Conservation (phyloP, 2,329 filamentous ascomycete genomes). For the Alternaria burnsii region DNA sequence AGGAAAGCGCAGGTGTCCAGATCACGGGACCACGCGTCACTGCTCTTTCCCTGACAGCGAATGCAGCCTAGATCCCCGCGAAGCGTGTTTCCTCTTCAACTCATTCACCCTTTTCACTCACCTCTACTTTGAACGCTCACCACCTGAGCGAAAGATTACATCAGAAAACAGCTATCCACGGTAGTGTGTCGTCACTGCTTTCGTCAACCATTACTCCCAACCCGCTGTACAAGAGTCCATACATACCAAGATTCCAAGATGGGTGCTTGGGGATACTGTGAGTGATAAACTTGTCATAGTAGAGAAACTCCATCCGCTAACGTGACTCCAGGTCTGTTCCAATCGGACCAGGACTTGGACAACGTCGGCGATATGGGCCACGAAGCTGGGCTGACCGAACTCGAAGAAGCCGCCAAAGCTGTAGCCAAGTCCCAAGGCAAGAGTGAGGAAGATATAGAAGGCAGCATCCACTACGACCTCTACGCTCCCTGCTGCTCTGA, state of each 20-base stretch:
- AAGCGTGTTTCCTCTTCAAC: background rate
- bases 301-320: background rate
- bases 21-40: conserved; percentile 5
- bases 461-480: too few relatives aligned
- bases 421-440: conserved; percentile 22
- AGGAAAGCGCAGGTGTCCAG: background rate
- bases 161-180: background rate
- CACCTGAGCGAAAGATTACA: too few relatives aligned
- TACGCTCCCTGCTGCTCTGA: too few relatives aligned
- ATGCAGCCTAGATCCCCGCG: background rate
- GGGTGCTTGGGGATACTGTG: conserved; percentile 29
- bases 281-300: background rate
- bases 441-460: conserved; percentile 13
- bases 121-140: background rate
- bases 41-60: background rate
- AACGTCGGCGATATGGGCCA: conserved; percentile 18
- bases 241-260: conserved; percentile 8
- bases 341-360: conserved; percentile 33
- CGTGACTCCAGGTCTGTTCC: conserved; percentile 25
- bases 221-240: background rate
- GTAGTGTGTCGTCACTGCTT: background rate
- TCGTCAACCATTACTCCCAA: too few relatives aligned
- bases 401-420: conserved; percentile 20
- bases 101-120: background rate
- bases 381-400: conserved; percentile 24